Base-by-base conservation (phyloP, 208 protist species). In the Leishmania lainsoni region DNA sequence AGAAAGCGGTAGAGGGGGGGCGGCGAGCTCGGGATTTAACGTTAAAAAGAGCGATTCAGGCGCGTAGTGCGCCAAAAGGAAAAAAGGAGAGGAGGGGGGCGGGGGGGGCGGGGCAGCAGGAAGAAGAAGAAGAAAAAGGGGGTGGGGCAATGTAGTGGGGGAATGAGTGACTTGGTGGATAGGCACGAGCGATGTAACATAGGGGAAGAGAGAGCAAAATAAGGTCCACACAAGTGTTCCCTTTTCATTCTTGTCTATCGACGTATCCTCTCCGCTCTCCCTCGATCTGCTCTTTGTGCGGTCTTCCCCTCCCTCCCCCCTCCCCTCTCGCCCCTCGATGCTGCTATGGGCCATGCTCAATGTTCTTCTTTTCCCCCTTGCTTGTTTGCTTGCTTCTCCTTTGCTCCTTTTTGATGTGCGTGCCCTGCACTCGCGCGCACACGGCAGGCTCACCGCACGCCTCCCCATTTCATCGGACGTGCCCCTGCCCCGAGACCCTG, bases 81-180 rank as follows among this genome's bases (percentile, higher is more conserved):
- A 9, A 29, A 26, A 6, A 20, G 26, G 26, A 29, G 58, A 10
- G 26, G 26, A 3, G 42, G 42, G 42, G 5, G 42, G 42, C 42
- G 42, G 42, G 42, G 42, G 42, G 42, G 5, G 42, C 2, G 42
- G 42, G 3, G 5, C 42, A 45, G 42, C 42, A 56, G 16, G 52
- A 56, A 56, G 17, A 20, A 20, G 26, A 4, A 65, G 59, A 35
- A n/a, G n/a, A 66, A 35, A 26, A 42, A 71, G 49, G 22, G 51
- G 68, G 48, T 4, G 22, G 51, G 68, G 48, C 12, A 51, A 6
- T 42, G 63, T n/a, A 10, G 59, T 73, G 58, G 12, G 52, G 12
- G 75, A 42, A 51, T 73, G 48, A 77, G 63, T 65, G 29, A 48
- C 22, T 69, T 76, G 56, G 26, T 81, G 45, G 59, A 45, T 45